Base-by-base conservation (phyloP, 2,329 filamentous ascomycete species). In the Trichoderma simmonsii region DNA sequence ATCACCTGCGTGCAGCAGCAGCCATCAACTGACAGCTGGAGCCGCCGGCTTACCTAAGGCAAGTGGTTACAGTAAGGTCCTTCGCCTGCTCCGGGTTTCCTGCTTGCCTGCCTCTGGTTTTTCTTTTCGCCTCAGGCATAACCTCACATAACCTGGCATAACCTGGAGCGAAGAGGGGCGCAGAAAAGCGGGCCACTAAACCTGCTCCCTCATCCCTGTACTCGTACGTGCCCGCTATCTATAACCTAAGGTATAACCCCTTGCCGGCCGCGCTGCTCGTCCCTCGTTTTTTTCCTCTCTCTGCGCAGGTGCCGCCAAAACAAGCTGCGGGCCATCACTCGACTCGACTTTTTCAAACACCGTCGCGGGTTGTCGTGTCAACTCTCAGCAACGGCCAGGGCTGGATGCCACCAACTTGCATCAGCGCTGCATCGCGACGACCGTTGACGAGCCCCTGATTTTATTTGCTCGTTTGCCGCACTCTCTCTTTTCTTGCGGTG, bases 351-450 rank as follows among this genome's bases (percentile, higher is more conserved):
- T 60, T 48, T 48, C 64, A 70, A 70, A 54, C 65, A 69, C 34
- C 64, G 60, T 68, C 63, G 70, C 70, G 26, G 70, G 64, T 71
- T 71, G 68, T 71, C 69, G 71, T 67, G 67, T 73, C 71, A 66
- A 65, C 66, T 69, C 66, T 61, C 12, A 56, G 26, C 68, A 67
- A 56, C 67, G 62, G 34, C 57, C 32, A 30, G 30, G 56, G 56
- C 66, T 28, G 59, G 65, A 70, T 70, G 71, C 62, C 39, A 64
- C 34, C 43, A 57, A 21, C 21, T 71, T 71, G 39, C 63, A 71
- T 67, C 71, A 30, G 32, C 39, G 34, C 56, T 32, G 32, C 71
- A 71, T 73, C 71, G 36, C 56, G 54, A 51, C 54, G 30, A 69
- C 32, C 15, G 15, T 54, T 28, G 48, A 54, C 43, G 56, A 71